phyloP scores from a whole-genome alignment of 768 basidiomycete genomes.

The Cyathus striatus region DNA sequence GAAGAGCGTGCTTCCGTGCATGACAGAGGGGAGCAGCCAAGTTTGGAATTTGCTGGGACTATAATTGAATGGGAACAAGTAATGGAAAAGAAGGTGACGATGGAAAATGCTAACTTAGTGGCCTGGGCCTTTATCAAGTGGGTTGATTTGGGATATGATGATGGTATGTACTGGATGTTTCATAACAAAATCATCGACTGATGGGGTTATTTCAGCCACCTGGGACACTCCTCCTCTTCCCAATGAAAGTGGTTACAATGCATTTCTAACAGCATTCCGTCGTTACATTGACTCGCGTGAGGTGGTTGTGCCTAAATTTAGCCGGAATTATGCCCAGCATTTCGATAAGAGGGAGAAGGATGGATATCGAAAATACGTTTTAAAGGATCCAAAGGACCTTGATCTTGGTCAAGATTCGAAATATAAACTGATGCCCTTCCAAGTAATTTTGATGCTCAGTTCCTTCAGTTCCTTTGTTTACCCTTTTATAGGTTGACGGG shows the following conservation, averaged over 20 bases:
- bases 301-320: constrained; percentile 53
- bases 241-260: constrained; percentile 50
- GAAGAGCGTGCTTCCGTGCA: constrained; percentile 36
- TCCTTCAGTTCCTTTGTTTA: neutral
- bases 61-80: constrained; percentile 58
- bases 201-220: constrained; percentile 48
- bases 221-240: constrained; percentile 85
- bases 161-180: constrained; percentile 46
- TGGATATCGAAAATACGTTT: constrained; percentile 42
- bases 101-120: constrained; percentile 54
- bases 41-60: constrained; percentile 45
- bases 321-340: constrained; percentile 29
- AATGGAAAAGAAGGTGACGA: constrained; percentile 32
- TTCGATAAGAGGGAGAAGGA: constrained; percentile 54
- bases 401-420: constrained; percentile 60
- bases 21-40: constrained; percentile 62
- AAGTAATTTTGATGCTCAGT: constrained; percentile 40
- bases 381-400: constrained; percentile 52
- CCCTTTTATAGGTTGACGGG: constrained; percentile 54
- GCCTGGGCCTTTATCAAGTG: constrained; percentile 90
- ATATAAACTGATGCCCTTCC: constrained; percentile 82
- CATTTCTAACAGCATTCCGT: constrained; percentile 64
- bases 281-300: constrained; percentile 58
- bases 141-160: constrained; percentile 89
- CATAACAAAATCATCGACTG: neutral